Conservation (phyloP, 768 basidiomycete species). For the Phaeotremella fagi region DNA sequence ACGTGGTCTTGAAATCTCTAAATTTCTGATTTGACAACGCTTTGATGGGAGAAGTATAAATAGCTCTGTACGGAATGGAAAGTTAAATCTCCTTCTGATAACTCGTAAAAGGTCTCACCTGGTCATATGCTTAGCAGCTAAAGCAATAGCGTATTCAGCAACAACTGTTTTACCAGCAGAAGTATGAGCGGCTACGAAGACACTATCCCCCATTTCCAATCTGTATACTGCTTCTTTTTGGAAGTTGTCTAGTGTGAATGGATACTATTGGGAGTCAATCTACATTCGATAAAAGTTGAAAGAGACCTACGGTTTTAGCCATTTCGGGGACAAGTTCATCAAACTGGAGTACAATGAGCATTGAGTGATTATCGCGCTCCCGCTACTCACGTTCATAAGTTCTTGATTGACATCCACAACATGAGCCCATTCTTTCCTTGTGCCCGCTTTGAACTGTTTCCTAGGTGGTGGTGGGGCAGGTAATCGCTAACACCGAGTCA, state of each 20-base stretch:
- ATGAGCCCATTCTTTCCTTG: constrained; percentile 96
- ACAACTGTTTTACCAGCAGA: constrained; percentile 99
- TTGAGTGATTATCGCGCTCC: not conserved
- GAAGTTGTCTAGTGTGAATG: constrained; percentile 97
- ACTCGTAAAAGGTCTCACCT: constrained; percentile 55
- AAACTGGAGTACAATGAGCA: constrained; percentile 35
- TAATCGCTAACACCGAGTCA: constrained; percentile 26
- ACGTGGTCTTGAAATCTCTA: constrained; percentile 95
- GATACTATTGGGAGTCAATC: constrained; percentile 63
- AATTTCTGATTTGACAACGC: constrained; percentile 99
- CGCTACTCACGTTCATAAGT: constrained; percentile 58
- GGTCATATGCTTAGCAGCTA: constrained; percentile 99
- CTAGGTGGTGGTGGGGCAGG: constrained; percentile 40
- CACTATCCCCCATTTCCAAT: constrained; percentile 92
- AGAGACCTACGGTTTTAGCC: constrained; percentile 71
- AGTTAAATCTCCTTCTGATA: constrained; percentile 1
- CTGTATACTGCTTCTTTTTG: constrained; percentile 99
- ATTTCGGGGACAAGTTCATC: constrained; percentile 89
- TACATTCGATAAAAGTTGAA: not conserved
- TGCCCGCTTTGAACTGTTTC: constrained; percentile 38
- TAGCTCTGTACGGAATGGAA: constrained; percentile 59
- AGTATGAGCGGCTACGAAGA: constrained; percentile 99
- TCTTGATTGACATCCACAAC: constrained; percentile 89
- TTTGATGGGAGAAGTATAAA: constrained; percentile 98
- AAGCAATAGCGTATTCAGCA: constrained; percentile 95